Conservation (phyloP, 495 filamentous ascomycete genomes). For the Sordaria brevicollis region DNA sequence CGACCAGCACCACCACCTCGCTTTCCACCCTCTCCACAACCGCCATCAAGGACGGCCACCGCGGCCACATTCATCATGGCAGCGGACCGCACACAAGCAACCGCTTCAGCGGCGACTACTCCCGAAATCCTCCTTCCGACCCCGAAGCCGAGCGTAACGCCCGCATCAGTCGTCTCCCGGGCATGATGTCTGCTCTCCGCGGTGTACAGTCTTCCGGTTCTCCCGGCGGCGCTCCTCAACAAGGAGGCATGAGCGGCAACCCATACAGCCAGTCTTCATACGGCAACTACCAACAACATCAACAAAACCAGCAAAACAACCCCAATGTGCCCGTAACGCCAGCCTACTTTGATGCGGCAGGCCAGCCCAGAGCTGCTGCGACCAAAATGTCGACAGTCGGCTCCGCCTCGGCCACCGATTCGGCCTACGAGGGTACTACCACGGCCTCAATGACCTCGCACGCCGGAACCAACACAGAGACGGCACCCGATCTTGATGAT, state of each 20-base stretch:
- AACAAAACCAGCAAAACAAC: constrained; percentile 15
- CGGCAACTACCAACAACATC: constrained; percentile 7
- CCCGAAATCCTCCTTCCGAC: constrained; percentile 51
- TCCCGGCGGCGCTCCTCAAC: constrained; percentile 15
- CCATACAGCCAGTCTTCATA: background rate
- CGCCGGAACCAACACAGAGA: constrained; percentile 53
- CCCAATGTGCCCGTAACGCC: constrained; percentile 29
- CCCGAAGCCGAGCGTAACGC: constrained; percentile 87
- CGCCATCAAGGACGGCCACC: constrained; percentile 88
- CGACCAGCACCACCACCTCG: constrained; percentile 76
- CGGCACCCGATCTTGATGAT: constrained; percentile 19
- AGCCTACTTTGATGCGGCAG: constrained; percentile 63
- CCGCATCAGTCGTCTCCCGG: constrained; percentile 83
- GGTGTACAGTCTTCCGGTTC: constrained; percentile 13
- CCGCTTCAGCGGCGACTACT: constrained; percentile 40
- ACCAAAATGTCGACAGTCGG: constrained; percentile 78
- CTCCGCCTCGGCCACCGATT: constrained; percentile 60
- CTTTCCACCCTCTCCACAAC: constrained; percentile 81
- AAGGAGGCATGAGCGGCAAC: constrained; percentile 10
- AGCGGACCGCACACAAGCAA: background rate
- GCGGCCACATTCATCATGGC: constrained; percentile 51
- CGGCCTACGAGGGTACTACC: constrained; percentile 55
- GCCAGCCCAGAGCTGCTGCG: constrained; percentile 38
- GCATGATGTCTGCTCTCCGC: constrained; percentile 64
- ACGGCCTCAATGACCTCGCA: constrained; percentile 12